These are phyloP conservation scores for Calophaca sinica DNA, from an alignment of 306 rosid genomes.

Conservation along the genomic window DNA sequence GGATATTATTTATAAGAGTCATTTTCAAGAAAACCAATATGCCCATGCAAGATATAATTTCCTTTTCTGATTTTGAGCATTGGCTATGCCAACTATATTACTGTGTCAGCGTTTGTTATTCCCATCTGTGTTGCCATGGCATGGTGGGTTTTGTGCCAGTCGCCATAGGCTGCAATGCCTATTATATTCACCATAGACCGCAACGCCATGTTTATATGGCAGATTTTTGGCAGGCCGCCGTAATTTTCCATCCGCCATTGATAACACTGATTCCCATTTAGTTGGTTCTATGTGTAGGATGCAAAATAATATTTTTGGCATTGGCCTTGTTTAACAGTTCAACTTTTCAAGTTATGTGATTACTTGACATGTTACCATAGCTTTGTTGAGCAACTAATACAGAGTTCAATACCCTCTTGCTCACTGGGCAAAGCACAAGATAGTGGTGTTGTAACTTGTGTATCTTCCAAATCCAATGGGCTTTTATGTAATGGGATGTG, in stretches of 20 bases:
- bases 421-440: constrained; percentile 2
- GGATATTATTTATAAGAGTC: constrained; percentile 42
- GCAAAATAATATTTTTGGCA: neutral
- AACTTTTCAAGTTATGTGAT: neutral
- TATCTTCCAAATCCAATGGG: neutral
- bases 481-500: constrained; percentile 9
- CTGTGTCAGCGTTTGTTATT: constrained; percentile 5
- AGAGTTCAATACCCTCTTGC: constrained; percentile 27
- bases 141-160: too few relatives aligned
- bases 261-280: neutral
- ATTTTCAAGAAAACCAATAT: constrained; percentile 37
- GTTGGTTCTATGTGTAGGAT: constrained; percentile 14
- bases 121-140: neutral
- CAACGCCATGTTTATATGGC: too few relatives aligned
- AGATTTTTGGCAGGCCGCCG: too few relatives aligned
- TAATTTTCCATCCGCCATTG: too few relatives aligned
- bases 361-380: constrained; percentile 27
- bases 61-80: constrained; percentile 13
- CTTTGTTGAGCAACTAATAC: neutral
- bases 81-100: constrained; percentile 24
- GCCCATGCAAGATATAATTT: constrained; percentile 22
- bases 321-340: constrained; percentile 22
- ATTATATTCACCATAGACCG: too few relatives aligned
- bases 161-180: too few relatives aligned
- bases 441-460: neutral